Percentiles rank a stretch among this genome's conserved stretches.
Evolutionary conservation across 2,329 filamentous ascomycete genomes (phyloP).

Genomic region (Colletotrichum liaoningense): DNA sequence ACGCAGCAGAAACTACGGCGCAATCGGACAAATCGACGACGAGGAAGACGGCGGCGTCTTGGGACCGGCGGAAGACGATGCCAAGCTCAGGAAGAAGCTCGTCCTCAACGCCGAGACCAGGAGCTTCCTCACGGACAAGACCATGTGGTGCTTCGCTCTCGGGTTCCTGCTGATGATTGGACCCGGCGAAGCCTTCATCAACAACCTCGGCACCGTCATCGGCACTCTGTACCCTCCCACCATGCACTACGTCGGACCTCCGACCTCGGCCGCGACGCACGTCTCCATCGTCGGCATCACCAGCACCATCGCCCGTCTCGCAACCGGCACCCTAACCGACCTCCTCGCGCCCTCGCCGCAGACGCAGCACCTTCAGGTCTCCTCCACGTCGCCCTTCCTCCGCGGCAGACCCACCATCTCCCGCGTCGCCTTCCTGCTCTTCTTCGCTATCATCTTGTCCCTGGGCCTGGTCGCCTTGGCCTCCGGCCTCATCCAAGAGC

Average conservation of each 20-base stretch:
- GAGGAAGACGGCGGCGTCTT: constrained; percentile 57
- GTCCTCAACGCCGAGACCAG: constrained; percentile 92
- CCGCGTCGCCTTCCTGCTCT: constrained; percentile 82
- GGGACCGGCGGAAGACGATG: constrained; percentile 55
- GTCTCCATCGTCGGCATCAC: constrained; percentile 93
- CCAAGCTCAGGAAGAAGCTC: constrained; percentile 83
- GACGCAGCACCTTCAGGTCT: constrained; percentile 66
- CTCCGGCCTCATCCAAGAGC: constrained; percentile 78
- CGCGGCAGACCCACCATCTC: constrained; percentile 70
- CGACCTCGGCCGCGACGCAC: constrained; percentile 82
- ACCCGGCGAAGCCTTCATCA: constrained; percentile 97
- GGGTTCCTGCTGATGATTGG: constrained; percentile 95
- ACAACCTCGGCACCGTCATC: constrained; percentile 95
- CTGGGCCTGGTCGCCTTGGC: constrained; percentile 83
- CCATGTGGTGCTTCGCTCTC: constrained; percentile 94
- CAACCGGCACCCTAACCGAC: constrained; percentile 90
- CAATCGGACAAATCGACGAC: constrained; percentile 57
- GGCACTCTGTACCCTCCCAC: constrained; percentile 79
- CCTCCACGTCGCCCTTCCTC: constrained; percentile 38
- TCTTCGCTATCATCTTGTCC: constrained; percentile 79
- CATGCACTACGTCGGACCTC: constrained; percentile 51
- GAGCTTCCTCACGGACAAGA: constrained; percentile 85
- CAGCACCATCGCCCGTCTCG: constrained; percentile 88
- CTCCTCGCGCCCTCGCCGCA: constrained; percentile 78
- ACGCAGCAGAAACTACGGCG: constrained; percentile 72